Percentiles rank a stretch among this genome's conserved stretches.
phyloP scores from a whole-genome alignment of 2,329 filamentous ascomycete species.

The Microdochium bolleyi region DNA sequence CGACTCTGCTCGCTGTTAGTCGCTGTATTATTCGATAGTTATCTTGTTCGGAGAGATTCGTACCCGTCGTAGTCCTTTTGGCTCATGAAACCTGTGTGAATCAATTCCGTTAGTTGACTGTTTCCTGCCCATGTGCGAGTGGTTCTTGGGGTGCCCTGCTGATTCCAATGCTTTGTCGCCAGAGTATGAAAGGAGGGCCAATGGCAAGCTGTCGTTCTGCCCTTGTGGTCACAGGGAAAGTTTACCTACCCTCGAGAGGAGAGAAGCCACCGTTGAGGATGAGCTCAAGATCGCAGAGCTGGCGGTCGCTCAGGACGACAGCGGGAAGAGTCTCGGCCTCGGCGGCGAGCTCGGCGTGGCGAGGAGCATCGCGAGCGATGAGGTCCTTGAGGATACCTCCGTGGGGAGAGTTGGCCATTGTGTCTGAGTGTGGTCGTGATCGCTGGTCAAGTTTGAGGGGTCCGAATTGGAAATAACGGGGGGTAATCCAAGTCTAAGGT shows the following conservation, averaged over 20 bases:
- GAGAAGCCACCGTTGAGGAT: slow-evolving; percentile 98
- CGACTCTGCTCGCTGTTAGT: slow-evolving; percentile 55
- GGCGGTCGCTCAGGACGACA: slow-evolving; percentile 79
- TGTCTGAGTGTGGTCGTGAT: slow-evolving; percentile 12
- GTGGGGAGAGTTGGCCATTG: slow-evolving; percentile 66
- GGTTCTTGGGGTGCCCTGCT: neutral
- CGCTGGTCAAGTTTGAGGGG: neutral
- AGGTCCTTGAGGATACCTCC: slow-evolving; percentile 98
- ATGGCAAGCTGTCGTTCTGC: neutral
- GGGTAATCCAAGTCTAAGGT: slow-evolving; percentile 1
- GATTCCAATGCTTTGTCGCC: neutral
- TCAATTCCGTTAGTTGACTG: slow-evolving; percentile 15
- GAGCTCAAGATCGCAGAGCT: slow-evolving; percentile 95
- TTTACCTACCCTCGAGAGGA: slow-evolving; percentile 76
- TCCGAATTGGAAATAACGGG: slow-evolving; percentile 1
- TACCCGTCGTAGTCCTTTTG: slow-evolving; percentile 95
- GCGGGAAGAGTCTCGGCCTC: slow-evolving; percentile 86
- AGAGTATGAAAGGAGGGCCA: neutral
- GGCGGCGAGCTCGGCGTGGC: slow-evolving; percentile 67
- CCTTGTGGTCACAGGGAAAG: neutral
- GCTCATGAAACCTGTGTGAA: slow-evolving; percentile 79
- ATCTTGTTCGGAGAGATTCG: slow-evolving; percentile 2
- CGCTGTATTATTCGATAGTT: slow-evolving; percentile 3
- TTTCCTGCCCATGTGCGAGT: neutral
- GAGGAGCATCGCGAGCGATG: slow-evolving; percentile 82